A percentile compares a stretch with the other conserved stretches of the same genome.
phyloP scores from a whole-genome alignment of 1,284 basidiomycete genomes.

The Mycosarcoma mackinlayi region DNA sequence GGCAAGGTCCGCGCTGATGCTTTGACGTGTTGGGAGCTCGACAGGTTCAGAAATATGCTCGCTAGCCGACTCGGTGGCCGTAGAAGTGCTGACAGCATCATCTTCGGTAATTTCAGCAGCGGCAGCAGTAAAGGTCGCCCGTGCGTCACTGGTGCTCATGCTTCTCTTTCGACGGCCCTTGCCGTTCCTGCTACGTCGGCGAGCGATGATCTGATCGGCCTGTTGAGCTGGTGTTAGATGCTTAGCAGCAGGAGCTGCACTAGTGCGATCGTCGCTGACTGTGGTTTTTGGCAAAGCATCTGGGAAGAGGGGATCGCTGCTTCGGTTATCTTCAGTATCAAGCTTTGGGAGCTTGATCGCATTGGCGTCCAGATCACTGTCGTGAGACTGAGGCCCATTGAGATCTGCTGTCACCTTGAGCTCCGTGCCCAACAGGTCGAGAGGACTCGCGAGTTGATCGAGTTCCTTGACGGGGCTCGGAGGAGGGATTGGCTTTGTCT shows the following conservation, averaged over 20 bases:
- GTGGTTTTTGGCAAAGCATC: constrained; percentile 3
- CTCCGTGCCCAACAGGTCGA: constrained; percentile 56
- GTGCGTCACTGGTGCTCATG: constrained; percentile 55
- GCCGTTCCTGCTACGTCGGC: constrained; percentile 57
- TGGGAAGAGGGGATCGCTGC: constrained; percentile 10
- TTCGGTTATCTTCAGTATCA: constrained; percentile 9
- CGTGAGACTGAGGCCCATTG: constrained; percentile 2
- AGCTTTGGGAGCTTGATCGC: constrained; percentile 1
- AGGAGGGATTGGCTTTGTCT: constrained; percentile 41
- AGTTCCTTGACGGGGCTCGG: constrained; percentile 52
- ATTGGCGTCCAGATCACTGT: background rate
- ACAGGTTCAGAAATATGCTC: constrained; percentile 27
- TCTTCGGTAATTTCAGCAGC: constrained; percentile 3
- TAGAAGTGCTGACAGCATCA: constrained; percentile 13
- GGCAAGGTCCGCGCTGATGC: constrained; percentile 54
- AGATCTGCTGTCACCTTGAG: constrained; percentile 33
- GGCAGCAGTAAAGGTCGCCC: constrained; percentile 38
- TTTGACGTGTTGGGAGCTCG: constrained; percentile 46
- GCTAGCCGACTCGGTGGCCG: constrained; percentile 6
- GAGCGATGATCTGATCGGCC: constrained; percentile 61
- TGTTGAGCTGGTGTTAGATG: constrained; percentile 56
- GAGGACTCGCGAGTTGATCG: constrained; percentile 42
- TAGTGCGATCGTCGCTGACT: background rate
- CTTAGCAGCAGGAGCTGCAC: constrained; percentile 6
- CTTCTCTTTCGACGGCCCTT: constrained; percentile 47